These are phyloP conservation scores for Bretschneidera sinensis DNA, from an alignment of 345 rosid species.

Conservation along the genomic window DNA sequence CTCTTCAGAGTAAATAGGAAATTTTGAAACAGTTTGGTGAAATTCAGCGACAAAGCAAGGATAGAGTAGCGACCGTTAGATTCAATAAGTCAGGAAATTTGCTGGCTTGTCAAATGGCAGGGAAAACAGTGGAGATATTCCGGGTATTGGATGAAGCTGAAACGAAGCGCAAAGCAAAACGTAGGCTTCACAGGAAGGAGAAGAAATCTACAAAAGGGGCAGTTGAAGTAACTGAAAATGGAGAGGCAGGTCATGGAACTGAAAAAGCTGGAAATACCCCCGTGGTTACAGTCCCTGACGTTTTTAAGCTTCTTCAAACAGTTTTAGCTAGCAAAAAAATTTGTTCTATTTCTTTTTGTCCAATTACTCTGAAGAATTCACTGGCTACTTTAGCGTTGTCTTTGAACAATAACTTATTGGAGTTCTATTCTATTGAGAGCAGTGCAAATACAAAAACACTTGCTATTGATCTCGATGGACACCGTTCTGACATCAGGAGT, in stretches of 20 bases:
- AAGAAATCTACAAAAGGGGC: constrained; percentile 63
- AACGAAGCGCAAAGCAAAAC: constrained; percentile 82
- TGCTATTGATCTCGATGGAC: constrained; percentile 86
- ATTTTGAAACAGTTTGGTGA: constrained; percentile 71
- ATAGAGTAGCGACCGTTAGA: constrained; percentile 77
- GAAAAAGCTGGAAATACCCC: constrained; percentile 33
- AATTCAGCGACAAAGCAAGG: constrained; percentile 78
- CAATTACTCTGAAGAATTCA: constrained; percentile 48
- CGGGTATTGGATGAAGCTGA: constrained; percentile 66
- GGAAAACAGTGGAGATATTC: constrained; percentile 76
- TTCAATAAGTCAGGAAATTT: constrained; percentile 67
- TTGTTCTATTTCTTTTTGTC: constrained; percentile 77
- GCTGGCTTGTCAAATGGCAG: constrained; percentile 90
- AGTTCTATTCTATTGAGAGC: constrained; percentile 69
- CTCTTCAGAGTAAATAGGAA: constrained; percentile 61
- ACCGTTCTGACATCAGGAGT: constrained; percentile 92
- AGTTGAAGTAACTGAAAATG: constrained; percentile 31
- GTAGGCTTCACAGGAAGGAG: constrained; percentile 84
- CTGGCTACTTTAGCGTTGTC: constrained; percentile 77
- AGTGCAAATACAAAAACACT: constrained; percentile 40
- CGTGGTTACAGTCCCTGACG: constrained; percentile 51
- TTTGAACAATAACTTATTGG: constrained; percentile 79
- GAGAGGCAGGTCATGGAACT: constrained; percentile 28
- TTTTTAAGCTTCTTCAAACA: constrained; percentile 76
- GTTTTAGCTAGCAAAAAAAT: constrained; percentile 77